A percentile compares a stretch with the other conserved stretches of the same genome.
Evolutionary conservation across 1,139 yeast genomes (phyloP).

Genomic region (Yamadazyma mexicana): DNA sequence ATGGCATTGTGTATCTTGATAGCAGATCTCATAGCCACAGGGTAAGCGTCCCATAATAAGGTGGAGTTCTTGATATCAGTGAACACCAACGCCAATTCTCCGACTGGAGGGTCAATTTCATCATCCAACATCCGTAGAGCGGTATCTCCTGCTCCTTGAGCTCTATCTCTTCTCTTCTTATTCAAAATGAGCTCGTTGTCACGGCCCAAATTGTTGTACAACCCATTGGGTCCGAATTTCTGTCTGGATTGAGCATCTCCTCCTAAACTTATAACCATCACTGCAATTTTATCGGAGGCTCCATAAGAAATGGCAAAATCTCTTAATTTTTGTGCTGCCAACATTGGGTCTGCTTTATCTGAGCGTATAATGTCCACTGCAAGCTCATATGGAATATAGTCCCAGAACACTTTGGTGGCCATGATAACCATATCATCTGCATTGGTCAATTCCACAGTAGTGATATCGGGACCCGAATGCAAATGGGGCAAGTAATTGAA

Average conservation of each 20-base stretch:
- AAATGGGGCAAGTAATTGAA: slow-evolving; percentile 85
- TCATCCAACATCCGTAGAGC: slow-evolving; percentile 81
- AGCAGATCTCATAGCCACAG: slow-evolving; percentile 95
- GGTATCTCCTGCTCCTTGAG: slow-evolving; percentile 79
- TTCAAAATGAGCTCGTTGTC: slow-evolving; percentile 42
- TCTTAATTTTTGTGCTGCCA: slow-evolving; percentile 89
- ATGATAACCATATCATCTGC: slow-evolving; percentile 85
- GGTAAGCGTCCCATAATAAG: slow-evolving; percentile 87
- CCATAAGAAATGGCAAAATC: slow-evolving; percentile 96
- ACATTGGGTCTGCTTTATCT: slow-evolving; percentile 79
- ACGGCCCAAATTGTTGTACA: slow-evolving; percentile 42
- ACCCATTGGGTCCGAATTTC: slow-evolving; percentile 29
- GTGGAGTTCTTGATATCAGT: slow-evolving; percentile 97
- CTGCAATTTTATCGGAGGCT: slow-evolving; percentile 78
- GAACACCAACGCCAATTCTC: slow-evolving; percentile 91
- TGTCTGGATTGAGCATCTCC: slow-evolving; percentile 32
- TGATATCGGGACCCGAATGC: slow-evolving; percentile 82
- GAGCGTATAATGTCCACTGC: slow-evolving; percentile 91
- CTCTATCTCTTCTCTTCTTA: slow-evolving; percentile 57
- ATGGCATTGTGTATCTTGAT: slow-evolving; percentile 90
- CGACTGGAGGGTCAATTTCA: slow-evolving; percentile 94
- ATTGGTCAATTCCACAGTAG: slow-evolving; percentile 58
- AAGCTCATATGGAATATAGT: slow-evolving; percentile 73
- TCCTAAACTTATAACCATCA: slow-evolving; percentile 72
- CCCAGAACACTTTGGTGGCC: slow-evolving; percentile 87